Evolutionary conservation across 2,329 filamentous ascomycete species (phyloP), one percentile per base, ranked within the genome.

Genomic region (Apiospora rasikravindrae): DNA sequence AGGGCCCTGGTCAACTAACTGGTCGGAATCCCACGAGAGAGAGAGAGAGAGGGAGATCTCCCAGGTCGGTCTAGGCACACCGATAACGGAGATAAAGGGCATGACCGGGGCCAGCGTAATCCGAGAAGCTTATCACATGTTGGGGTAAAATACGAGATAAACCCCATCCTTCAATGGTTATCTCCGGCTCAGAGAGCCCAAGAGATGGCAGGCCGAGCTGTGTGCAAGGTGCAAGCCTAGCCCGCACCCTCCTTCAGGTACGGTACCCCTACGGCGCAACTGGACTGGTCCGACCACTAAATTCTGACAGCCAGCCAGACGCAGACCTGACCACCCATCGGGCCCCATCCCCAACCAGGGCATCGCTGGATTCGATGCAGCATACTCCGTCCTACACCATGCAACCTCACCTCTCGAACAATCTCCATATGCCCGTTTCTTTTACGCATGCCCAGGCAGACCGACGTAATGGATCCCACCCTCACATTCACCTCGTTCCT

Each of bases 31-130:
- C 49, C 24, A 51, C 26, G 49, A n/a, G 37, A 40, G 22, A 19
- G 26, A 44, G 19, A 19, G 64, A 26, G 6, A 14, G 44, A 47
- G 19, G 19, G 45, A 49, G 45, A n/a, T 49, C 29, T 68, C 45
- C 19, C 19, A 22, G 44, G 42, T 26, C 29, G 45, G 45, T 37
- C 45, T 69, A 57, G 24, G 19, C 45, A 47, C 24, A 33, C 71
- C 71, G 71, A 72, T 72, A 72, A 72, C 71, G 71, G 71, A 72
- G 67, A 70, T 70, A 70, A 67, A 72, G 69, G 33, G 22, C n/a
- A 53, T 10, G 42, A n/a, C 37, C 37, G 24, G 37, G n/a, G 13
- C 47, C 49, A 57, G 19, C 53, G 45, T 42, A 40, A 26, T 29
- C 68, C 68, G 45, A 45, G 69, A 69, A 42, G 53, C 70, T 69